Conservation (phyloP, 176 grass and related monocot species). For the Zea luxurians region DNA sequence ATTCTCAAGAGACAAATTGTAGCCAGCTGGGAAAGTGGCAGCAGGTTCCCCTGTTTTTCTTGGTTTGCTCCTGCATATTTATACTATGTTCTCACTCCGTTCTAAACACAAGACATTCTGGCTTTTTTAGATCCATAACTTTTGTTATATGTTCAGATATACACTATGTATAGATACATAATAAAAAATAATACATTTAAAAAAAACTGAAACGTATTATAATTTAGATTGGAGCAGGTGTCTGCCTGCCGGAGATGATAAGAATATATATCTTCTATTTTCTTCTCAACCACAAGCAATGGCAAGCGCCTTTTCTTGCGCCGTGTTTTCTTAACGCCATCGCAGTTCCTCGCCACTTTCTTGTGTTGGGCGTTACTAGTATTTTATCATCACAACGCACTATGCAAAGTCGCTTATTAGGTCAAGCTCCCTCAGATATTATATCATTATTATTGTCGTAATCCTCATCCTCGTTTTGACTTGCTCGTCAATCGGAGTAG, state of each 20-base stretch:
- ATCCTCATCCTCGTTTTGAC: conserved; percentile 2
- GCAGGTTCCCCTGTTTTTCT: conserved; percentile 27
- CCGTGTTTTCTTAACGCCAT: conserved; percentile 30
- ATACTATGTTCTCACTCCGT: no score
- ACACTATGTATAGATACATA: no score
- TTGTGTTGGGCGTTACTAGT: conserved; percentile 6
- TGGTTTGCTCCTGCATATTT: background rate
- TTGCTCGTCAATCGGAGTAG: background rate
- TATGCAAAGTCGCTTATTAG: background rate
- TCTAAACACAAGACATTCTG: no score
- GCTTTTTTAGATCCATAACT: no score
- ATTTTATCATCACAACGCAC: background rate
- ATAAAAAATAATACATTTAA: no score
- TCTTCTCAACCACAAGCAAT: conserved; percentile 32
- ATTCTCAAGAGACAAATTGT: background rate
- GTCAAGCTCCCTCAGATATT: background rate
- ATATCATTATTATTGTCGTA: background rate
- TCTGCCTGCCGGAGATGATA: background rate
- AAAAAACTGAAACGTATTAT: no score
- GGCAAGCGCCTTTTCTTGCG: conserved; percentile 19
- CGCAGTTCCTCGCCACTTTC: conserved; percentile 44
- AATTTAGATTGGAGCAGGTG: no score
- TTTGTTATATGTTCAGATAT: no score
- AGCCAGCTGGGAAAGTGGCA: conserved; percentile 35
- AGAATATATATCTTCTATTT: conserved; percentile 14